These are phyloP conservation scores for Kwoniella shivajii DNA, from an alignment of 1,284 basidiomycete species.

Conservation along the genomic window DNA sequence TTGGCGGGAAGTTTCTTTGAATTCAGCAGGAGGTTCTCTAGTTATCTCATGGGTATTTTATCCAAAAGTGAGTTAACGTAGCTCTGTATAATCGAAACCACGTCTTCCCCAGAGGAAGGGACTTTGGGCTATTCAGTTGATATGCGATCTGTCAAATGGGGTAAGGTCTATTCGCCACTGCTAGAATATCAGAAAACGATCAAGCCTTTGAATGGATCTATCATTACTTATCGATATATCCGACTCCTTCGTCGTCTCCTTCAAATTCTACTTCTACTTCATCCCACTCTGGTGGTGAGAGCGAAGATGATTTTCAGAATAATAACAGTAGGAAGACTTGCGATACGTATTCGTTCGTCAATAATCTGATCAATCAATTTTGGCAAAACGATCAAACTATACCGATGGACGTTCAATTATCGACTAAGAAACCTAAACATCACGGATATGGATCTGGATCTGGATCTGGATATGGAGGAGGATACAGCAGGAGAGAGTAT, in stretches of 20 bases:
- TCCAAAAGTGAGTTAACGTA: background rate
- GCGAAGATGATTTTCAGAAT: too few species aligned
- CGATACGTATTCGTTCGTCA: too few species aligned
- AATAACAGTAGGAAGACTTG: too few species aligned
- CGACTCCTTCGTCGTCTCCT: background rate
- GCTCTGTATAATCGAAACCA: too few species aligned
- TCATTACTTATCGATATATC: constrained; percentile 2
- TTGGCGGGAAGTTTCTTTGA: background rate
- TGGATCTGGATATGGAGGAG: background rate
- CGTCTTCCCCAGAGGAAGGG: too few species aligned
- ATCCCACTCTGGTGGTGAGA: too few species aligned
- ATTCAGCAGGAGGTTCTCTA: background rate
- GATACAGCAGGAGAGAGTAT: too few species aligned
- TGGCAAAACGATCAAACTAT: too few species aligned
- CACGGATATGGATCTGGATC: background rate
- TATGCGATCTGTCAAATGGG: background rate
- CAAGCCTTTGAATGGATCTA: constrained; percentile 13
- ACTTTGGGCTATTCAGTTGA: too few species aligned
- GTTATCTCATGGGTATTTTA: background rate
- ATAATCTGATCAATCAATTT: too few species aligned
- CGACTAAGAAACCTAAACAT: constrained; percentile 1
- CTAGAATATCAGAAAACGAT: constrained; percentile 2
- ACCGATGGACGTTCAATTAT: background rate
- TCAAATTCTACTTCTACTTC: too few species aligned
- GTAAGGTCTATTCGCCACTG: constrained; percentile 2